phyloP scores from a whole-genome alignment of 2,329 filamentous ascomycete genomes.

The Colletotrichum lini region DNA sequence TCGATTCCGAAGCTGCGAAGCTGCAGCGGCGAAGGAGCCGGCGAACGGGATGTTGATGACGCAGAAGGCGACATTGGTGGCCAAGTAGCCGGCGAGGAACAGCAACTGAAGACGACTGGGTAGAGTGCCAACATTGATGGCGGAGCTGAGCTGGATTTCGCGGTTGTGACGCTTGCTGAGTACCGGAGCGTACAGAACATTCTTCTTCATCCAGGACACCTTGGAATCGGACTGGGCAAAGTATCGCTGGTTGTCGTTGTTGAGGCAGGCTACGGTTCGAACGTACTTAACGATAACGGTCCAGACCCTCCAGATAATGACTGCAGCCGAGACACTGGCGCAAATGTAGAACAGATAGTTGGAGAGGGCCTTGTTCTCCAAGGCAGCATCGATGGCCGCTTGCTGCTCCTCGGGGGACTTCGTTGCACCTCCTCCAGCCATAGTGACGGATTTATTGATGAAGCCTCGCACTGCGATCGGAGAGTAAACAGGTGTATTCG shows the following conservation, averaged over 20 bases:
- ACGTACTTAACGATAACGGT: constrained; percentile 76
- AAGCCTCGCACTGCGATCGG: not conserved
- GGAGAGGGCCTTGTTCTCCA: constrained; percentile 69
- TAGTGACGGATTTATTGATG: constrained; percentile 5
- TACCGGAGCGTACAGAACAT: constrained; percentile 75
- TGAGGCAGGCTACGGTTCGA: constrained; percentile 81
- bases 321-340: constrained; percentile 71
- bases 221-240: constrained; percentile 73
- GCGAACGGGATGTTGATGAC: constrained; percentile 75
- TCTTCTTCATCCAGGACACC: constrained; percentile 75
- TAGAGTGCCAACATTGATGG: constrained; percentile 74
- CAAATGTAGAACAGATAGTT: constrained; percentile 75
- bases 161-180: constrained; percentile 77
- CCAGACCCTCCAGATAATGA: constrained; percentile 77
- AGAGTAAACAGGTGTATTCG: not conserved
- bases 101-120: constrained; percentile 75
- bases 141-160: constrained; percentile 74
- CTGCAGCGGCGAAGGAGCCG: constrained; percentile 59
- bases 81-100: constrained; percentile 70
- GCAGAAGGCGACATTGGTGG: constrained; percentile 83
- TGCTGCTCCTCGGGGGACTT: constrained; percentile 48
- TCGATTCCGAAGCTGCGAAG: constrained; percentile 73
- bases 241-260: constrained; percentile 84
- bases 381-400: constrained; percentile 44
- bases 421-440: constrained; percentile 40